Evolutionary conservation across 1,284 basidiomycete species (phyloP), one percentile per base, ranked within the genome.

Genomic region (Calocybe gambosa): DNA sequence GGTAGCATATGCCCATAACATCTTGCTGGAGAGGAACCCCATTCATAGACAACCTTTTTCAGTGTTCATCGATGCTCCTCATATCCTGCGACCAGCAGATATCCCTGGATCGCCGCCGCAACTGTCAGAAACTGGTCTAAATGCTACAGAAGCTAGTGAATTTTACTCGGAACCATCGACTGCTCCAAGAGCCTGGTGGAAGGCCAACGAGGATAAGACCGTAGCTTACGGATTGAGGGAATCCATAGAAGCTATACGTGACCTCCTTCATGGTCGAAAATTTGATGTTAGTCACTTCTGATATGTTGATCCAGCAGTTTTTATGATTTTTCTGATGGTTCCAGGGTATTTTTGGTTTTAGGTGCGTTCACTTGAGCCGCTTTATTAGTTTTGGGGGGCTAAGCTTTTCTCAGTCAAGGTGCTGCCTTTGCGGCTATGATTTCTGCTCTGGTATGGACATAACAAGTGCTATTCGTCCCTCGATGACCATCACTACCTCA

Each of bases 41-140:
- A n/a, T n/a, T n/a, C n/a, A n/a, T n/a, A n/a, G n/a, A n/a, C n/a
- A n/a, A n/a, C n/a, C n/a, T 23, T 16, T 28, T 39, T 6, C 50
- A 93, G 90, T 93, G 2, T 93, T 92, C 61, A 60, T 90, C 40
- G 88, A 93, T 56, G 87, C 78, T 0, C 87, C 90, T 8, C 73
- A 85, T 46, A 71, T 92, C 15, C 71, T 93, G 23, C 73, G 81
- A 44, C 82, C 83, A 0, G 81, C 73, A 5, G 89, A 94, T 58
- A 64, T 90, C 12, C 68, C 74, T n/a, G 75, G 72, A 39, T 55
- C 57, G 19, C 62, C 29, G 8, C 0, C 43, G 45, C 49, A 51
- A 20, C 47, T 46, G 10, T 37, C 44, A 2, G 43, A 47, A 5
- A 55, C 61, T n/a, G 65, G 64, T 2, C 57, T 75, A 39, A 81